Evolutionary conservation across 441 rosid species (phyloP).

Genomic region (Erysimum cheiri): DNA sequence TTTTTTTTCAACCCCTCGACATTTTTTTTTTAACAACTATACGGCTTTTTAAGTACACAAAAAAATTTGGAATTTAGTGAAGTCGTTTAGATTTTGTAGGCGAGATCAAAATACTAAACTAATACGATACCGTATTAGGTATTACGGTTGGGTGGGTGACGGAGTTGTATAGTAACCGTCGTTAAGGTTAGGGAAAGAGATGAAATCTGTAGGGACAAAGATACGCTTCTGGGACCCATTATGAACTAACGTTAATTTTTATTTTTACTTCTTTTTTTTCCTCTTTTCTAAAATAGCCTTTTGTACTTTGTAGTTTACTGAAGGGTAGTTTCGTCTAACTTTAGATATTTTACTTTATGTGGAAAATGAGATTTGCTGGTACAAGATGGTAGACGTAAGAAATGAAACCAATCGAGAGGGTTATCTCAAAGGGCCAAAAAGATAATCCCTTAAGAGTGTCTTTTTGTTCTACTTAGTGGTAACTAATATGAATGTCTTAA

Average conservation of each 20-base stretch:
- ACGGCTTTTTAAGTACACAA: conserved; percentile 3
- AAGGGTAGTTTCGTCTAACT: conserved; percentile 52
- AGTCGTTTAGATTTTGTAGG: conserved; percentile 15
- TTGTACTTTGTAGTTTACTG: conserved; percentile 25
- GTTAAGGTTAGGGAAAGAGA: conserved; percentile 36
- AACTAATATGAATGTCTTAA: background rate
- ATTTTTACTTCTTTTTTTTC: background rate
- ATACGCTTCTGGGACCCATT: conserved; percentile 49
- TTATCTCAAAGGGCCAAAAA: conserved; percentile 24
- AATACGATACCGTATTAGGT: conserved; percentile 32
- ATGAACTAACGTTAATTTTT: conserved; percentile 7
- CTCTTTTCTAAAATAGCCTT: background rate
- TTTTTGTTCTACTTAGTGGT: background rate
- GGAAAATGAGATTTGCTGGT: conserved; percentile 52
- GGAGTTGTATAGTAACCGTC: conserved; percentile 35
- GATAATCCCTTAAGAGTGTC: conserved; percentile 34
- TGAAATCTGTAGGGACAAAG: conserved; percentile 50
- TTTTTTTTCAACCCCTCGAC: conserved; percentile 2
- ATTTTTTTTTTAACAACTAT: conserved; percentile 3
- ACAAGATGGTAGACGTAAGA: conserved; percentile 30
- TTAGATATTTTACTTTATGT: conserved; percentile 9
- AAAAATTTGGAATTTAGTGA: conserved; percentile 10
- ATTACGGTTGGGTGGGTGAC: conserved; percentile 42
- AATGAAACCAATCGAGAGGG: conserved; percentile 21
- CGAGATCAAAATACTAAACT: background rate